Base-by-base conservation (phyloP, 2,329 filamentous ascomycete species). In the Pleomassaria siparia region DNA sequence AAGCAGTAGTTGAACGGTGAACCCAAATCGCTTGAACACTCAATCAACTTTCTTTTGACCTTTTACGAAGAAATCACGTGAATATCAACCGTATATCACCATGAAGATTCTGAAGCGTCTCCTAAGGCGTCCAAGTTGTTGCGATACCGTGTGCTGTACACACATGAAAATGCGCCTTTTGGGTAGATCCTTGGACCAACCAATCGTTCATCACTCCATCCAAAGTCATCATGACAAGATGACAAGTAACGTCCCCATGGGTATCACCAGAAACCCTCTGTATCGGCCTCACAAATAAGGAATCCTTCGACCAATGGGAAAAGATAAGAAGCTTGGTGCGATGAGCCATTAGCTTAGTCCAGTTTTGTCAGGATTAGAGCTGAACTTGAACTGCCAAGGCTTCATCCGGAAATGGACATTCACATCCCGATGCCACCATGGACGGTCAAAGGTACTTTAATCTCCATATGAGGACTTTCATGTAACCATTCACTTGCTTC, bases 401-500 rank as follows among this genome's bases (percentile, higher is more conserved):
- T 13, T 20, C 12, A 22, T 12, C 18, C 20, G 10, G 21, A 13
- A 24, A 37, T 8, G 18, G n/a, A 32, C 15, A 18, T 8, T 20
- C 15, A 35, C 6, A 5, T 35, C 29, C 29, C 29, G 7, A 32
- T 32, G 7, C 15, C 10, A 8, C 7, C 7, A 32, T 32, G 29
- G 10, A 32, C 29, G 5, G 13, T 11, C 5, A 7, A 7, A 35
- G n/a, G 7, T 3, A 35, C 32, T 18, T 18, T 11, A 7, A 8
- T 4, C 21, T n/a, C 32, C 15, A 18, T 35, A n/a, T n/a, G n/a
- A n/a, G n/a, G n/a, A n/a, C n/a, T n/a, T 13, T 8, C 32, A 20
- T 18, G 13, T 10, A 25, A 10, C 5, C 42, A 18, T 21, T 37
- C 36, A 44, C 22, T 52, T 43, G 21, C 54, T 51, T 1, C 43